Evolutionary conservation across 2,329 filamentous ascomycete genomes (phyloP), one percentile per base, ranked within the genome.

Genomic region (Colletotrichum sp.): DNA sequence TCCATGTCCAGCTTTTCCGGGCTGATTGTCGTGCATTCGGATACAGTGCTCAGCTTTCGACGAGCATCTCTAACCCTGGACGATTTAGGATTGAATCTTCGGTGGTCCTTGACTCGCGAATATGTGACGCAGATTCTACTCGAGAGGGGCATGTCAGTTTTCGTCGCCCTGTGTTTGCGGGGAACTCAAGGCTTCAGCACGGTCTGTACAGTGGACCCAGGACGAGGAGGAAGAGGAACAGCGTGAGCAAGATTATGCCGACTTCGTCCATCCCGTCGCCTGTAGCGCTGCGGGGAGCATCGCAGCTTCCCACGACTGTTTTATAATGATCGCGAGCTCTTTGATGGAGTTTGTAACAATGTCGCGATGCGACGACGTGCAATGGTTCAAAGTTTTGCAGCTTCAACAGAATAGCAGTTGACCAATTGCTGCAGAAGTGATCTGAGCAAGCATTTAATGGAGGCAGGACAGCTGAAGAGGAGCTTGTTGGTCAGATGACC

Each of bases 41-140:
- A 81, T 16, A 84, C 83, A 18, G 80, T 79, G 63, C 77, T 81
- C 21, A 84, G 78, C 65, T 83, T 83, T 44, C 78, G 79, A 7
- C 81, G 80, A 1, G 82, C 82, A 55, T 79, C 64, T 49, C 67
- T 65, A 44, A 78, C 70, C 21, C 67, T 52, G 15, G 77, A 74
- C 3, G 76, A 57, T 18, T 64, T 39, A 12, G 77, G 77, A 55
- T 78, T 69, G 59, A 73, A 78, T 70, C 72, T 78, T 34, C 65
- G 72, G 36, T 64, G 72, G 26, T 78, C 72, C 21, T 69, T 72
- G 69, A 73, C 26, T 57, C 66, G 57, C 63, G 57, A 15, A 49
- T 69, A 76, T 5, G 73, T 60, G 36, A 68, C 16, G 28, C 70
- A 28, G 44, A 76, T 32, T 32, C 73, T 76, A 49, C 4, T 30